Evolutionary conservation across 768 basidiomycete genomes (phyloP), one percentile per base, ranked within the genome.

Genomic region (Pleurotus tuoliensis): DNA sequence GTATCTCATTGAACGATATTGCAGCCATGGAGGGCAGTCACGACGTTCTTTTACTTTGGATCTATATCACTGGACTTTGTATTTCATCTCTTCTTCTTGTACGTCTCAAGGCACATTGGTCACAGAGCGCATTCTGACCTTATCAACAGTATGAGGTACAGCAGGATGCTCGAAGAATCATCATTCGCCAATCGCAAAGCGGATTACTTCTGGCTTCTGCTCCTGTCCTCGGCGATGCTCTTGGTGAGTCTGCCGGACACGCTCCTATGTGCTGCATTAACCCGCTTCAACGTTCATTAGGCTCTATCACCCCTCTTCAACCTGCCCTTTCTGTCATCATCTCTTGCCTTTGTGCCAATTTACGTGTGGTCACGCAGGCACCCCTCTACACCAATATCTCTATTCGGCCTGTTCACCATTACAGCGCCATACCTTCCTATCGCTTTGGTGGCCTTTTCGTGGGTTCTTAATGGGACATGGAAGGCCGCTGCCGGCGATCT

Each of bases 81-180:
- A 57, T 97, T 98, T 72, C 96, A 98, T 69, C 80, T 99, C 53
- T 98, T 98, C 79, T 99, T 98, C 80, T 97, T 99, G 96, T 96
- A 67, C 70, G 94, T 76, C 9, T 18, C 22, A n/a, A 1, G 24
- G 9, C n/a, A 2, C 24, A 41, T 8, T 24, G 16, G 15, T 11
- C 3, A 15, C 25, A 7, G 43, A 39, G 12, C 46, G 34, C 1
- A 13, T 49, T 25, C 6, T 54, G 44, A 56, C 56, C 18, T n/a
- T 27, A 27, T 38, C n/a, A 24, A 24, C 66, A 97, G 95, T 69
- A 96, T 98, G 94, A 79, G 97, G 52, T 98, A 98, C 67, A 94
- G 93, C 61, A 82, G 95, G 45, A 91, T 98, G 88, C 76, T 99
- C 3, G 97, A 99, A 71, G 95, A 98, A 71, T 95, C 93, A 12